phyloP scores from a whole-genome alignment of 305 asterid species.

The Lippia alba region DNA sequence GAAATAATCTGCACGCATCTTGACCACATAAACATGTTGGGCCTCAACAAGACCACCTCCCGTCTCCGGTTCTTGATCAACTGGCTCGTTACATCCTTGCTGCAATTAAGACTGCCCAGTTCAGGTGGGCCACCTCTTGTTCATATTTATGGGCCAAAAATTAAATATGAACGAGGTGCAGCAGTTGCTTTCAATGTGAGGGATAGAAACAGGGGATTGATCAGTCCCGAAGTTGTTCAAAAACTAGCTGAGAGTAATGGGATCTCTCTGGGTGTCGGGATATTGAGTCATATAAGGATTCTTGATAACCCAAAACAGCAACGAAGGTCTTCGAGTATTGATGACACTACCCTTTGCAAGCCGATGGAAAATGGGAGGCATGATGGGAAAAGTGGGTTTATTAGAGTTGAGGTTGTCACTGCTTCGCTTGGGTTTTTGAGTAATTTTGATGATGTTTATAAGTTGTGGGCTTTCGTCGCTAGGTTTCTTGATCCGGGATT shows the following conservation, averaged over 20 bases:
- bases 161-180: slow-evolving; percentile 96
- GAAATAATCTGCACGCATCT: slow-evolving; percentile 54
- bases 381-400: slow-evolving; percentile 67
- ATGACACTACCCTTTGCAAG: slow-evolving; percentile 83
- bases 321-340: slow-evolving; percentile 56
- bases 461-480: slow-evolving; percentile 94
- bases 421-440: slow-evolving; percentile 92
- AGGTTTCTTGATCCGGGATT: slow-evolving; percentile 80
- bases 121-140: slow-evolving; percentile 57
- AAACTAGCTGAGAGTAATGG: slow-evolving; percentile 80
- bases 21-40: slow-evolving; percentile 76
- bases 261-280: slow-evolving; percentile 86
- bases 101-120: slow-evolving; percentile 70
- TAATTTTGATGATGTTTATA: slow-evolving; percentile 88
- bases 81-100: slow-evolving; percentile 89
- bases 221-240: slow-evolving; percentile 84
- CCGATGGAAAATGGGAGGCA: slow-evolving; percentile 83
- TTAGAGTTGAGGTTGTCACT: slow-evolving; percentile 93
- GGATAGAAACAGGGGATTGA: slow-evolving; percentile 72
- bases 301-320: slow-evolving; percentile 67
- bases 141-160: slow-evolving; percentile 92
- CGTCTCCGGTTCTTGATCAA: slow-evolving; percentile 84
- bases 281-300: slow-evolving; percentile 81
- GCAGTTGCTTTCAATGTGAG: slow-evolving; percentile 89
- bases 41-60: slow-evolving; percentile 87